Evolutionary conservation across 2,329 filamentous ascomycete species (phyloP).

Genomic region (Pyricularia sp.): DNA sequence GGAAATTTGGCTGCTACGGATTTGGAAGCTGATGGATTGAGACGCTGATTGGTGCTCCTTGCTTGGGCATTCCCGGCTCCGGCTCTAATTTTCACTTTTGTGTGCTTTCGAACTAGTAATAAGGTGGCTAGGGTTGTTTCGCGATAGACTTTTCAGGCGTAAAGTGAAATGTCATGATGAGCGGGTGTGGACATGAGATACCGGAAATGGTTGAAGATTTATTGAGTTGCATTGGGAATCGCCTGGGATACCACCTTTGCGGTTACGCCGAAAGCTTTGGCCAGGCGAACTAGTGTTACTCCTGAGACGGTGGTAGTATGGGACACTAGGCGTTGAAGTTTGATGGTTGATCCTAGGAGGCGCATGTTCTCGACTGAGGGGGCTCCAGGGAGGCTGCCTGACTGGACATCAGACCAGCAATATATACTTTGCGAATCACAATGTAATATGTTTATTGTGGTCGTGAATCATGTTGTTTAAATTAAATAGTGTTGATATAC

Average conservation of each 20-base stretch:
- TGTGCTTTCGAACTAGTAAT: too few species aligned
- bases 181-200: background rate
- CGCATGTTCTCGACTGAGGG: background rate
- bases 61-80: too few species aligned
- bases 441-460: too few species aligned
- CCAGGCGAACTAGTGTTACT: background rate
- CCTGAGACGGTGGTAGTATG: background rate
- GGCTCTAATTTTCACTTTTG: too few species aligned
- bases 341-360: background rate
- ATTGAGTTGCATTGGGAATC: background rate
- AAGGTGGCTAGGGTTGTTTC: background rate
- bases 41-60: too few species aligned
- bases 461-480: too few species aligned
- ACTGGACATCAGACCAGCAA: background rate
- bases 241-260: background rate
- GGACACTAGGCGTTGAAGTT: background rate
- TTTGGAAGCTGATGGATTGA: too few species aligned
- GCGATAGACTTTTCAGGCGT: background rate
- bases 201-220: background rate
- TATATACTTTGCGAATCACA: background rate
- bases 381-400: background rate
- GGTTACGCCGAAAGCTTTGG: background rate
- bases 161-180: background rate
- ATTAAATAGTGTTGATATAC: too few species aligned
- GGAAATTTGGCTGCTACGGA: too few species aligned